phyloP scores from a whole-genome alignment of 2,329 filamentous ascomycete genomes.

The Nigrograna mackinnonii region DNA sequence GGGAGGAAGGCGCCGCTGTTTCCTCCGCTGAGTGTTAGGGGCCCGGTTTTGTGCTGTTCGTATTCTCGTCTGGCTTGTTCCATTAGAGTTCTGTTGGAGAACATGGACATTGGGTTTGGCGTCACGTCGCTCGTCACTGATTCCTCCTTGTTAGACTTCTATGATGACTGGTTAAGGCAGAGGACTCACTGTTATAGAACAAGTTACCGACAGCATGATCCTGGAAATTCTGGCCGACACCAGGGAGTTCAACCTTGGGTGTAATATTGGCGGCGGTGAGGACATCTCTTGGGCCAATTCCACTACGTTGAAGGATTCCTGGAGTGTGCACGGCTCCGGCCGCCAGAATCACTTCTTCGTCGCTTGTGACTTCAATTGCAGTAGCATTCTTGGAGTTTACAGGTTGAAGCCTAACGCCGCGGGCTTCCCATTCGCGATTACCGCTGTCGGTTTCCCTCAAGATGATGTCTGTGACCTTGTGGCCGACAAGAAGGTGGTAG shows the following conservation, averaged over 20 bases:
- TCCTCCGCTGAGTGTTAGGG: conserved; percentile 10
- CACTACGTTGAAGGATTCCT: conserved; percentile 19
- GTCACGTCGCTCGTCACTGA: conserved; percentile 5
- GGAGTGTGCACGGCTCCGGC: conserved; percentile 19
- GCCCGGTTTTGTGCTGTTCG: conserved; percentile 10
- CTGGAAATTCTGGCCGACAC: conserved; percentile 33
- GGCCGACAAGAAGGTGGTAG: conserved; percentile 20
- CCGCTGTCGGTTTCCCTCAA: neutral
- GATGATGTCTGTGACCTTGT: conserved; percentile 8
- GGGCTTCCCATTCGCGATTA: conserved; percentile 1
- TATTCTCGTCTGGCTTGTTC: conserved; percentile 11
- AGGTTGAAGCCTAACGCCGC: conserved; percentile 11
- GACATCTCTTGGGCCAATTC: conserved; percentile 18
- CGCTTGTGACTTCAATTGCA: conserved; percentile 1
- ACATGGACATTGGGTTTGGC: conserved; percentile 7
- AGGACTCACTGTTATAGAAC: conserved; percentile 11
- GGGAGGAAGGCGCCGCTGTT: conserved; percentile 14
- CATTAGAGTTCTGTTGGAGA: conserved; percentile 10
- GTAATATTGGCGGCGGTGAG: conserved; percentile 21
- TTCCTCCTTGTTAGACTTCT: neutral
- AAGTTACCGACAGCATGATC: conserved; percentile 19
- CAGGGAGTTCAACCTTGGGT: conserved; percentile 21
- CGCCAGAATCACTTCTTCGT: conserved; percentile 19
- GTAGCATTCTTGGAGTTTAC: conserved; percentile 9
- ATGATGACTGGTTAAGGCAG: neutral